These are phyloP conservation scores for Ogataea pilisensis DNA, from an alignment of 805 yeast genomes.

Conservation along the genomic window DNA sequence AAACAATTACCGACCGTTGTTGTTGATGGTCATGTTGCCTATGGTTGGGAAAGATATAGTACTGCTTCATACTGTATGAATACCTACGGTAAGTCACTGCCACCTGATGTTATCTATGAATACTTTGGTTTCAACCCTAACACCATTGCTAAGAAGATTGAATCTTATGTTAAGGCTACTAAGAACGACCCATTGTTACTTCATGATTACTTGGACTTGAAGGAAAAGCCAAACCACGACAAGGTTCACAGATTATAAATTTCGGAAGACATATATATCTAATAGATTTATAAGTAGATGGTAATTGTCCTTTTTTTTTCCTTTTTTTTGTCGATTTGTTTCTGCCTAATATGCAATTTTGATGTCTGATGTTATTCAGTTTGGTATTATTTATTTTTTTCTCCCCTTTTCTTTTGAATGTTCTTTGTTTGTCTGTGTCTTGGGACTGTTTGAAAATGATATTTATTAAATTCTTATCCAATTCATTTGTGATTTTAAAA, in stretches of 20 bases:
- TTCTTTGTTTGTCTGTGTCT: too few species aligned
- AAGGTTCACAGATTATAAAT: conserved; percentile 17
- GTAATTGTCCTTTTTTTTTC: neutral
- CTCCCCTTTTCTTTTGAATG: too few species aligned
- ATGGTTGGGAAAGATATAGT: conserved; percentile 92
- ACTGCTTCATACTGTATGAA: conserved; percentile 95
- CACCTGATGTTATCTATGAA: conserved; percentile 78
- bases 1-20: conserved; percentile 78
- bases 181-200: conserved; percentile 22
- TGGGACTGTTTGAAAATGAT: too few species aligned
- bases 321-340: neutral
- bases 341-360: too few species aligned
- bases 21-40: conserved; percentile 86
- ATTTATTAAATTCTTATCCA: too few species aligned
- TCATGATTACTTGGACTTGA: conserved; percentile 32
- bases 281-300: too few species aligned
- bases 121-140: conserved; percentile 87
- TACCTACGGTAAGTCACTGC: conserved; percentile 96
- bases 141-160: conserved; percentile 60
- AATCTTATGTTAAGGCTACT: conserved; percentile 23
- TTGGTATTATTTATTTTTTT: too few species aligned
- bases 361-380: too few species aligned
- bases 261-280: too few species aligned
- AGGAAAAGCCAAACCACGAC: conserved; percentile 24
- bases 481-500: too few species aligned